Evolutionary conservation across 2,329 filamentous ascomycete species (phyloP).

Genomic region (Lomentospora prolificans): DNA sequence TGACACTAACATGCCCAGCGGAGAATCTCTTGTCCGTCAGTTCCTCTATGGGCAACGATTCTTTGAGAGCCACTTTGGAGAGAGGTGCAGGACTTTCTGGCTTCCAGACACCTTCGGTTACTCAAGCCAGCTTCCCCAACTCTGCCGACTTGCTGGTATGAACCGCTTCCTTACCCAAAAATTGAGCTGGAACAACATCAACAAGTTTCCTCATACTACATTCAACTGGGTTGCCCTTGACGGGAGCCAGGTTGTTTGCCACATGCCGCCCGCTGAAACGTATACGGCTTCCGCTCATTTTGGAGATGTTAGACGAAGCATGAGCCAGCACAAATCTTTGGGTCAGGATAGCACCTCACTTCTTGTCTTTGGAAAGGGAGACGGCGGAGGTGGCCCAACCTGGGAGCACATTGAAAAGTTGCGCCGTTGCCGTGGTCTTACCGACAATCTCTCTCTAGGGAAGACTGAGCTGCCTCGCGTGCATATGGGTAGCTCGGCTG

Average conservation of each 20-base stretch:
- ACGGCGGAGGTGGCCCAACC: slow-evolving; percentile 90
- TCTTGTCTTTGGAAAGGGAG: slow-evolving; percentile 91
- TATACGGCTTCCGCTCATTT: slow-evolving; percentile 94
- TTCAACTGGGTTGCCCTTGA: slow-evolving; percentile 98
- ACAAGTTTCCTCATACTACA: slow-evolving; percentile 95
- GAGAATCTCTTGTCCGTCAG: slow-evolving; percentile 86
- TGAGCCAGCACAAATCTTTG: slow-evolving; percentile 90
- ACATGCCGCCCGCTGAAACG: slow-evolving; percentile 93
- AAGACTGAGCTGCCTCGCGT: slow-evolving; percentile 58
- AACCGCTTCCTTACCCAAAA: slow-evolving; percentile 95
- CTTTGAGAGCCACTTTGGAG: slow-evolving; percentile 87
- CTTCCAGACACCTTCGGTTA: slow-evolving; percentile 97
- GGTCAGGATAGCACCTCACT: slow-evolving; percentile 86
- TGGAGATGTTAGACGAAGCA: slow-evolving; percentile 82
- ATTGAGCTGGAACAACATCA: slow-evolving; percentile 99
- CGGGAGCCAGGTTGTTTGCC: slow-evolving; percentile 91
- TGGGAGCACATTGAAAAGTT: slow-evolving; percentile 93
- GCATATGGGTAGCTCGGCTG: slow-evolving; percentile 80
- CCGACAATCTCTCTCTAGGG: slow-evolving; percentile 65
- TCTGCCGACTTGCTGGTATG: slow-evolving; percentile 94
- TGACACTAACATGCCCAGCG: slow-evolving; percentile 94
- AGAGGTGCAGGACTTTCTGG: slow-evolving; percentile 89
- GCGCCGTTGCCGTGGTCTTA: slow-evolving; percentile 80
- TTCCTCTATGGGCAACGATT: slow-evolving; percentile 94
- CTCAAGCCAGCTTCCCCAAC: slow-evolving; percentile 84